Percentiles rank a stretch among this genome's conserved stretches.
Evolutionary conservation across 73 alveolate genomes (phyloP).

Genomic region (Blepharisma japonicum): DNA sequence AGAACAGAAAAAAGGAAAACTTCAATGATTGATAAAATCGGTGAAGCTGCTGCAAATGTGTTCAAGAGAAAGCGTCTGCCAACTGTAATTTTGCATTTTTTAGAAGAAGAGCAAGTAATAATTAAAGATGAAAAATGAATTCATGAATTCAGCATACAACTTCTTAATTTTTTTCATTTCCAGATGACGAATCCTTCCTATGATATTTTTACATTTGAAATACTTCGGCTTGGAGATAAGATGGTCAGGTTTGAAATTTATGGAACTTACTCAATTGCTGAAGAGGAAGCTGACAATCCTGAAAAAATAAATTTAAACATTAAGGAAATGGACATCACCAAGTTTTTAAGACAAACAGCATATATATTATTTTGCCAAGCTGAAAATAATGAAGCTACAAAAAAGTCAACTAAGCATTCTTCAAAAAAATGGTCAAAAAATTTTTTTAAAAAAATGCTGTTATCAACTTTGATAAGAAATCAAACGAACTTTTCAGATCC

Average conservation of each 20-base stretch:
- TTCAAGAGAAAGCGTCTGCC: neutral
- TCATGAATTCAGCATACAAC: no score
- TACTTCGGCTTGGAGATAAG: neutral
- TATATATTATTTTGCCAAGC: neutral
- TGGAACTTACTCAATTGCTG: neutral
- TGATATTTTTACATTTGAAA: conserved; percentile 5
- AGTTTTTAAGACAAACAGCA: neutral
- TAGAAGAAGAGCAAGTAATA: neutral
- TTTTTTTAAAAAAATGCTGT: neutral
- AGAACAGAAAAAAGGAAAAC: neutral
- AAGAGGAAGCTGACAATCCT: neutral
- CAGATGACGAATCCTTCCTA: neutral
- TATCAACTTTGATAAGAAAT: neutral
- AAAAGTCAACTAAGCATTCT: neutral
- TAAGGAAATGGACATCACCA: neutral
- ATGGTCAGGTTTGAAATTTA: neutral
- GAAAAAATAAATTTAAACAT: neutral
- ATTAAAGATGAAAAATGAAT: no score
- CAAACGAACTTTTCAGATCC: neutral
- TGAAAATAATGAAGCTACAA: neutral
- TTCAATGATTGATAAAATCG: neutral
- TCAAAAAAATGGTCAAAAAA: neutral
- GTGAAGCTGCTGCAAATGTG: neutral
- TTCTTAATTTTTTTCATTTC: neutral
- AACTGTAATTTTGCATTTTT: neutral